Base-by-base conservation (phyloP, 2,329 filamentous ascomycete species). In the Beauveria sp. region DNA sequence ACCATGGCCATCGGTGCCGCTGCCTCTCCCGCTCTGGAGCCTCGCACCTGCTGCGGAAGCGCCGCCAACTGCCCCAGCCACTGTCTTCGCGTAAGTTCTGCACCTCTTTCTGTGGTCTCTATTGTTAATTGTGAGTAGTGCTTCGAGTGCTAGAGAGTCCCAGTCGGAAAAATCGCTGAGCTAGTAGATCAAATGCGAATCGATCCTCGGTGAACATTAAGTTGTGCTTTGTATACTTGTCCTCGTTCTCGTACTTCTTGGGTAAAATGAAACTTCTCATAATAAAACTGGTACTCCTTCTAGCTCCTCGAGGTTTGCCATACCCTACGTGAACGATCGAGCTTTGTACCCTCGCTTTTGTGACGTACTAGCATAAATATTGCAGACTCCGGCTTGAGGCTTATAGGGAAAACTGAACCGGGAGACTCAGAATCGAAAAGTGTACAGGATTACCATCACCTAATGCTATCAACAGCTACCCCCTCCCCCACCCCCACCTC, bases 401-500 rank as follows among this genome's bases (percentile, higher is more conserved):
- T 12, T 30, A 30, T 2, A 30, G 30, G 28, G 30, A 30, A 9
- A 30, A 30, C 3, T 12, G 30, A 30, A 30, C 30, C 10, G 9
- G 30, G 4, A 30, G 10, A 12, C 9, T 12, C 30, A 30, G 6
- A 42, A 42, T 4, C 38, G 5, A 28, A 14, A 18, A 14, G 8
- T 1, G 20, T 46, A 16, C 20, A 49, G 5, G 12, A 26, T 3
- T 10, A n/a, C 1, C 16, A 28, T 18, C 22, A 12, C 5, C 28
- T 5, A 42, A 18, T 22, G 4, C 20, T 40, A 26, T 14, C 10
- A 40, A 16, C 34, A 22, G 10, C 51, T 20, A 20, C 52, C 28
- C 30, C 49, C 28, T 16, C 49, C 26, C 1, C 26, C 64, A 8
- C 63, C 59, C 28, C 66, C 59, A 9, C 65, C 53, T 54, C 68